Conservation (phyloP, 148 eudicot species). For the Gaultheria prostrata region DNA sequence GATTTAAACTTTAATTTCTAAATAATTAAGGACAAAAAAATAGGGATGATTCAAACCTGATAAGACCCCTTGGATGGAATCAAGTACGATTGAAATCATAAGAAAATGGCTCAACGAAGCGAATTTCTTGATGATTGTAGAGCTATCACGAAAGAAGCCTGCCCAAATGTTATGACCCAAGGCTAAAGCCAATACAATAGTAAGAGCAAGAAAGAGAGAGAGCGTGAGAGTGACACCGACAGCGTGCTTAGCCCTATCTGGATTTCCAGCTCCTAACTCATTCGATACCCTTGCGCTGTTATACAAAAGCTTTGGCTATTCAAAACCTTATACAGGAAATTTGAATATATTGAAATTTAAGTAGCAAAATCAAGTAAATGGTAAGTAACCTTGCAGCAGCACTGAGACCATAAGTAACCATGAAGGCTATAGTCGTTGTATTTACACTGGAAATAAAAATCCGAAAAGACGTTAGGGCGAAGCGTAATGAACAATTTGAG, state of each 20-base stretch:
- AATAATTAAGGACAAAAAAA: too few species aligned
- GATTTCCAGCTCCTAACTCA: slow-evolving; percentile 75
- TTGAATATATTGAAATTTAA: too few species aligned
- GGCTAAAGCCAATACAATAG: slow-evolving; percentile 44
- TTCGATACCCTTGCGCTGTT: slow-evolving; percentile 88
- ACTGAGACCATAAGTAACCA: slow-evolving; percentile 76
- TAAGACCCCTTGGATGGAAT: slow-evolving; percentile 75
- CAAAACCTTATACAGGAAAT: too few species aligned
- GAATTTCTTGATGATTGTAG: slow-evolving; percentile 39
- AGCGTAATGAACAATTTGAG: not conserved
- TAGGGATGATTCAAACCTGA: slow-evolving; percentile 46
- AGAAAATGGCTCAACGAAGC: slow-evolving; percentile 64
- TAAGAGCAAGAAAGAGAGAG: slow-evolving; percentile 45
- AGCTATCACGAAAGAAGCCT: slow-evolving; percentile 52
- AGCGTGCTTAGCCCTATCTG: slow-evolving; percentile 59
- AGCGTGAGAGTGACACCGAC: slow-evolving; percentile 68
- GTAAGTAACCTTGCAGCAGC: slow-evolving; percentile 70
- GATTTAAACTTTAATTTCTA: too few species aligned
- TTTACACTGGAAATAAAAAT: slow-evolving; percentile 49
- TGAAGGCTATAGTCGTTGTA: slow-evolving; percentile 73
- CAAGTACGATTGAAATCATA: slow-evolving; percentile 49
- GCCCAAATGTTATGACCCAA: slow-evolving; percentile 77
- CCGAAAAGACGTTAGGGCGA: not conserved
- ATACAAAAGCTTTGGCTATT: not conserved
- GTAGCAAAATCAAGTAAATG: too few species aligned